A percentile compares a stretch with the other conserved stretches of the same genome.
phyloP scores from a whole-genome alignment of 2,329 filamentous ascomycete genomes.

The Calcarisporium arbuscula region DNA sequence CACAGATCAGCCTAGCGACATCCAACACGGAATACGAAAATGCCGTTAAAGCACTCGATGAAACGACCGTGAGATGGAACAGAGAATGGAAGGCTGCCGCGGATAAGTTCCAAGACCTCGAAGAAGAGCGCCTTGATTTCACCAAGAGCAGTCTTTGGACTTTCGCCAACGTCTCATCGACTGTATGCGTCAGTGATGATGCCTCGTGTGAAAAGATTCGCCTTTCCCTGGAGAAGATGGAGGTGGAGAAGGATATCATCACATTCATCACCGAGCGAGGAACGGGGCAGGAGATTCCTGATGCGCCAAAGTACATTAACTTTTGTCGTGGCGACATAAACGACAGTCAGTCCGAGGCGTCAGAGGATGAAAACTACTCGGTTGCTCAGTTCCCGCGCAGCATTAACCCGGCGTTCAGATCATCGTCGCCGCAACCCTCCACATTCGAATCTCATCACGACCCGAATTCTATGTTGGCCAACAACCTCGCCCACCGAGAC shows the following conservation, averaged over 20 bases:
- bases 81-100: constrained; percentile 97
- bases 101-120: constrained; percentile 98
- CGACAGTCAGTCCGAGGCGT: constrained; percentile 75
- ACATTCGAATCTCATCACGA: constrained; percentile 90
- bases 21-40: constrained; percentile 92
- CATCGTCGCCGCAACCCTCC: constrained; percentile 93
- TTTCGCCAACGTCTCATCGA: constrained; percentile 95
- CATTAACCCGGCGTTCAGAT: constrained; percentile 92
- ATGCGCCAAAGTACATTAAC: constrained; percentile 97
- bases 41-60: constrained; percentile 87
- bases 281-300: constrained; percentile 95
- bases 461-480: constrained; percentile 65
- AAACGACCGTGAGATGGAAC: constrained; percentile 94
- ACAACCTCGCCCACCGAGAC: constrained; percentile 59
- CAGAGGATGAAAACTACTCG: constrained; percentile 84
- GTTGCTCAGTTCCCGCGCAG: constrained; percentile 93
- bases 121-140: constrained; percentile 94
- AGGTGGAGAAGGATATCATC: constrained; percentile 91
- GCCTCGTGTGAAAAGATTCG: constrained; percentile 94
- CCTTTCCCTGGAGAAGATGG: constrained; percentile 86
- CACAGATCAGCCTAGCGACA: constrained; percentile 86
- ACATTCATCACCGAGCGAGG: constrained; percentile 82
- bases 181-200: constrained; percentile 96
- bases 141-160: constrained; percentile 97
- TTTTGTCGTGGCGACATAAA: constrained; percentile 84